Evolutionary conservation across 176 grass and related monocot genomes (phyloP).

Genomic region (Avena sativa): DNA sequence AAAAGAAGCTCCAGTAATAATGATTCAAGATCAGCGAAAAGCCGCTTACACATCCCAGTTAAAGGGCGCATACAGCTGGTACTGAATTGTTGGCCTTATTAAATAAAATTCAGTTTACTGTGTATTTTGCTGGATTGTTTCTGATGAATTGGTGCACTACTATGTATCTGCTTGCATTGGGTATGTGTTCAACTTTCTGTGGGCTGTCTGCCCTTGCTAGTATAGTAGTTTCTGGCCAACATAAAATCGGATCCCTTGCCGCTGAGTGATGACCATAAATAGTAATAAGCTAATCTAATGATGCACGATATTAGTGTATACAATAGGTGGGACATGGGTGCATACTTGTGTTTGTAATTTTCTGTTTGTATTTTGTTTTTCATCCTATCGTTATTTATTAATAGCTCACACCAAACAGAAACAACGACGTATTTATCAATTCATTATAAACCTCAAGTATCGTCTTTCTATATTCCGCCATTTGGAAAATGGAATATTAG

Average conservation of each 20-base stretch:
- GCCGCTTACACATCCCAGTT: slow-evolving; percentile 79
- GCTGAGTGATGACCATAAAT: neutral
- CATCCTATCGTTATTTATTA: neutral
- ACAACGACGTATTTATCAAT: neutral
- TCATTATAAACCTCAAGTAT: neutral
- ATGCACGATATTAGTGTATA: neutral
- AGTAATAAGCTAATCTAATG: slow-evolving; percentile 12
- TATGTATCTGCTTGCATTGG: neutral
- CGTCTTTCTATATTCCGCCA: slow-evolving; percentile 7
- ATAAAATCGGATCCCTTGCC: neutral
- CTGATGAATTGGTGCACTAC: slow-evolving; percentile 1
- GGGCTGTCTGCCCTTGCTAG: slow-evolving; percentile 12
- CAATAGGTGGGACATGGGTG: slow-evolving; percentile 17
- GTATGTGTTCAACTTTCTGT: slow-evolving; percentile 5
- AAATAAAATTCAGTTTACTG: neutral
- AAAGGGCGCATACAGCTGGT: slow-evolving; percentile 97
- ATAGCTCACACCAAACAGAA: neutral
- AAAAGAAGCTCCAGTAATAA: slow-evolving; percentile 66
- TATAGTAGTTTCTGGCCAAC: neutral
- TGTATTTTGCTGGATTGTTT: slow-evolving; percentile 13
- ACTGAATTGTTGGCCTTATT: slow-evolving; percentile 46
- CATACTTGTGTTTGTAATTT: slow-evolving; percentile 3
- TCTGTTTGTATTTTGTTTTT: slow-evolving; percentile 10
- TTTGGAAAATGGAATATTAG: neutral
- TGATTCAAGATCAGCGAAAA: slow-evolving; percentile 75